Percentiles rank a stretch among this genome's conserved stretches.
Conservation (phyloP, 2,329 filamentous ascomycete genomes). For the Herpotrichia juniperi region DNA sequence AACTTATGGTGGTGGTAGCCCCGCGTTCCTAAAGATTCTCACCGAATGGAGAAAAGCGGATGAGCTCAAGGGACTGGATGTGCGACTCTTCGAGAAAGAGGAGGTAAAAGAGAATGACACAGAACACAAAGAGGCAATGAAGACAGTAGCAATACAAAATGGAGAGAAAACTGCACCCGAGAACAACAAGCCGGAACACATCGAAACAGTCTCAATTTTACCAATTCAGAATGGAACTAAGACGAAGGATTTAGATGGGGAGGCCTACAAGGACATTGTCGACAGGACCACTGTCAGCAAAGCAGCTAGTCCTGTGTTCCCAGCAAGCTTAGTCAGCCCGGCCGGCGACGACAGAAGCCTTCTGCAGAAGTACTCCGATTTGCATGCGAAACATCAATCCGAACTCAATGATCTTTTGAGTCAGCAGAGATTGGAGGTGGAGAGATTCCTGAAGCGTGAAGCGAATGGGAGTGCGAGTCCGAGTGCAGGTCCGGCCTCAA, state of each 20-base stretch:
- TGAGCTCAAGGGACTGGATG: constrained; percentile 38
- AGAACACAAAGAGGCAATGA: background rate
- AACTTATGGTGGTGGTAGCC: constrained; percentile 36
- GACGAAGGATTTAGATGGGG: background rate
- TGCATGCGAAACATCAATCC: constrained; percentile 20
- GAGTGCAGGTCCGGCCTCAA: background rate
- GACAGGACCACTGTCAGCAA: too few species aligned
- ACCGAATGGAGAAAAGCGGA: constrained; percentile 38
- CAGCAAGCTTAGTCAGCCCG: background rate
- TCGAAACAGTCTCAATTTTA: too few species aligned
- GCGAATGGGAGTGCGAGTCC: background rate
- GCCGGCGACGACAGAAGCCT: constrained; percentile 1
- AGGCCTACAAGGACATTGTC: background rate
- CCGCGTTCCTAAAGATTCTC: constrained; percentile 39
- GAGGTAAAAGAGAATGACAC: constrained; percentile 7
- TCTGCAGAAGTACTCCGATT: constrained; percentile 13
- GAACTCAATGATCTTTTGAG: constrained; percentile 17
- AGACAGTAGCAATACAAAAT: too few species aligned
- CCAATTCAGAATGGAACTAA: too few species aligned
- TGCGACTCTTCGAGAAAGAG: constrained; percentile 8
- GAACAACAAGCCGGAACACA: too few species aligned
- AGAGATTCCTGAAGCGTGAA: constrained; percentile 5
- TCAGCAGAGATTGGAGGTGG: constrained; percentile 14
- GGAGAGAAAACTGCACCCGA: too few species aligned
- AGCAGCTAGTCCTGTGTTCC: background rate